Base-by-base conservation (phyloP, 2,329 filamentous ascomycete species). In the Xylaria hypoxylon region DNA sequence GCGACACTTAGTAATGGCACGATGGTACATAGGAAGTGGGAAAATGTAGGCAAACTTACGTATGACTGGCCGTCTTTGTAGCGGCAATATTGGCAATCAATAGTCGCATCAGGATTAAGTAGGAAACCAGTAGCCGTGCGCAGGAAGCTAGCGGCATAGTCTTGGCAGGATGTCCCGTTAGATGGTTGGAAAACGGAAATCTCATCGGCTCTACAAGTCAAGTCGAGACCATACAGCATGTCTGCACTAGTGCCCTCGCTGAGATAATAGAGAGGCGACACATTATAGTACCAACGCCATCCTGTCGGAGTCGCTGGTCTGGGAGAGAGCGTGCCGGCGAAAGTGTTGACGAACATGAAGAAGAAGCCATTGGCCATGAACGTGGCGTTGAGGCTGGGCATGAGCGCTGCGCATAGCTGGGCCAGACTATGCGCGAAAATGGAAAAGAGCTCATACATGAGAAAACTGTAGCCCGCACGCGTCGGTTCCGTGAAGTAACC, bases 341-440 rank as follows among this genome's bases (percentile, higher is more conserved):
- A 48, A 48, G 24, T 33, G 24, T 61, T 61, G 26, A 61, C 47
- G 60, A 76, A 70, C 75, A 80, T 78, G 17, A 55, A 77, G 71
- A 72, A 50, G 57, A 71, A 71, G 26, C 68, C 68, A n/a, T 57
- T 71, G 28, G 68, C 70, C 45, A 61, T 68, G 10, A 64, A 60
- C 4, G 69, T 58, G 11, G 68, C 56, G 15, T 60, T 60, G 19
- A 71, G 52, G 22, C 45, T 70, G 10, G 69, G 68, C 45, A 67
- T 64, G 3, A 70, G 28, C 1, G 65, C 58, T 2, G 69, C 55
- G 51, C 62, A 63, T 3, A 71, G 63, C 56, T 70, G 70, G 17
- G 70, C 60, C 17, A 70, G 17, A 31, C 68, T 70, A 22, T 53
- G 42, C 22, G 56, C 64, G 50, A 71, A 64, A 28, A 38, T 38